Percentiles rank a stretch among this genome's conserved stretches.
Conservation (phyloP, 2,329 filamentous ascomycete species). For the Aspergillus japonicus region DNA sequence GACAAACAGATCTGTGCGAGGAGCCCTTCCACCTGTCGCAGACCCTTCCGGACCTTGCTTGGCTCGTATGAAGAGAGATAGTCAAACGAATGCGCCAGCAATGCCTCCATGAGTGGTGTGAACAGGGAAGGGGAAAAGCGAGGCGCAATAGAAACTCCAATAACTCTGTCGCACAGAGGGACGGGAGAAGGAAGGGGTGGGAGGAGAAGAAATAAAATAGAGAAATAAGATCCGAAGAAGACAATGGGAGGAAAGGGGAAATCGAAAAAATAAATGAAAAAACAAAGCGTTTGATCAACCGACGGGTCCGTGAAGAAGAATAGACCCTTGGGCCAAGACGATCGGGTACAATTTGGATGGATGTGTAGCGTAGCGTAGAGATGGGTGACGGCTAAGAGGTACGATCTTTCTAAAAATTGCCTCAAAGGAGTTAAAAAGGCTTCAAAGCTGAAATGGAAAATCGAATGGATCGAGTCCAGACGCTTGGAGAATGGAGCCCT, state of each 20-base stretch:
- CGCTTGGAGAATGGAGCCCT: constrained; percentile 8
- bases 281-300: not conserved
- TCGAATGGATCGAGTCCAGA: constrained; percentile 5
- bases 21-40: constrained; percentile 90
- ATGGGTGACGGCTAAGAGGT: not conserved
- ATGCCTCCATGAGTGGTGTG: constrained; percentile 70
- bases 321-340: constrained; percentile 6
- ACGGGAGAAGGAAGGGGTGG: constrained; percentile 3
- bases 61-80: constrained; percentile 92
- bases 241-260: not conserved
- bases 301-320: not conserved
- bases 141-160: not conserved
- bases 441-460: not conserved
- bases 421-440: not conserved
- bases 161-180: constrained; percentile 1
- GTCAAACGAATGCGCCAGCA: constrained; percentile 91
- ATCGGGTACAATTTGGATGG: constrained; percentile 1
- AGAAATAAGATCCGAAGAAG: not conserved
- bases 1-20: constrained; percentile 92
- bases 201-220: constrained; percentile 1
- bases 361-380: not conserved
- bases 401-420: constrained; percentile 7
- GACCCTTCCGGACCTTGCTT: constrained; percentile 85
- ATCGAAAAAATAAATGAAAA: constrained; percentile 2
- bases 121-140: not conserved